A percentile compares a stretch with the other conserved stretches of the same genome.
Evolutionary conservation across 495 filamentous ascomycete genomes (phyloP).

Genomic region (Penicillium cosmopolitanum): DNA sequence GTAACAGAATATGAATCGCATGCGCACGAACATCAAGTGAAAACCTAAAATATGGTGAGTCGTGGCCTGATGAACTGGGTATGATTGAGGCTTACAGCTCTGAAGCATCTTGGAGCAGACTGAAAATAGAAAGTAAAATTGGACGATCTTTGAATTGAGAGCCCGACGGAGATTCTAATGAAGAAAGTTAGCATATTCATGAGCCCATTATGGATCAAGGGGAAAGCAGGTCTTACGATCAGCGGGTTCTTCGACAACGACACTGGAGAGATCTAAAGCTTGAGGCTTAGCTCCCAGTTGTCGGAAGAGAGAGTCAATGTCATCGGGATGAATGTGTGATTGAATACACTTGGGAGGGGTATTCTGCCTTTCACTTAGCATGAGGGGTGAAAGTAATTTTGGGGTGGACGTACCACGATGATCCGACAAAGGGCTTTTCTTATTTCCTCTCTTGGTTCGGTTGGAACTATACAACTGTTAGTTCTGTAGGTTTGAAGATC

Average conservation of each 20-base stretch:
- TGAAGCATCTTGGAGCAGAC: conserved; percentile 37
- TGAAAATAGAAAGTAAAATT: conserved; percentile 26
- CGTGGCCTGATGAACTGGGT: neutral
- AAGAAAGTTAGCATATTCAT: conserved; percentile 1
- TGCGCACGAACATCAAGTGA: conserved; percentile 36
- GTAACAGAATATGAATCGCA: conserved; percentile 52
- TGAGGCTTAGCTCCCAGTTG: conserved; percentile 35
- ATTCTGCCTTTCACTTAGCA: conserved; percentile 22
- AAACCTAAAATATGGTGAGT: conserved; percentile 32
- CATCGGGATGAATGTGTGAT: conserved; percentile 32
- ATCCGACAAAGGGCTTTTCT: conserved; percentile 65
- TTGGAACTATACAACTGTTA: conserved; percentile 45
- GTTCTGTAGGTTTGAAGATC: conserved; percentile 2
- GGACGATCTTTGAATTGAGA: conserved; percentile 13
- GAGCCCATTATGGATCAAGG: neutral
- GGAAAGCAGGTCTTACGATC: conserved; percentile 22
- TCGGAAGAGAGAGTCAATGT: conserved; percentile 40
- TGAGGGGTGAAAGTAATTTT: neutral
- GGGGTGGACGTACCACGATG: conserved; percentile 43
- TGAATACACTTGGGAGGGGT: conserved; percentile 24
- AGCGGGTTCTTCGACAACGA: conserved; percentile 28
- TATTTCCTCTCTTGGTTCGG: conserved; percentile 63
- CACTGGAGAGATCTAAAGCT: conserved; percentile 33
- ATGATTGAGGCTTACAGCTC: conserved; percentile 28
- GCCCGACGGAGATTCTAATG: conserved; percentile 6